Percentiles rank a stretch among this genome's conserved stretches.
These are phyloP conservation scores for Talaromyces amestolkiae DNA, from an alignment of 2,329 filamentous ascomycete genomes.

Conservation along the genomic window DNA sequence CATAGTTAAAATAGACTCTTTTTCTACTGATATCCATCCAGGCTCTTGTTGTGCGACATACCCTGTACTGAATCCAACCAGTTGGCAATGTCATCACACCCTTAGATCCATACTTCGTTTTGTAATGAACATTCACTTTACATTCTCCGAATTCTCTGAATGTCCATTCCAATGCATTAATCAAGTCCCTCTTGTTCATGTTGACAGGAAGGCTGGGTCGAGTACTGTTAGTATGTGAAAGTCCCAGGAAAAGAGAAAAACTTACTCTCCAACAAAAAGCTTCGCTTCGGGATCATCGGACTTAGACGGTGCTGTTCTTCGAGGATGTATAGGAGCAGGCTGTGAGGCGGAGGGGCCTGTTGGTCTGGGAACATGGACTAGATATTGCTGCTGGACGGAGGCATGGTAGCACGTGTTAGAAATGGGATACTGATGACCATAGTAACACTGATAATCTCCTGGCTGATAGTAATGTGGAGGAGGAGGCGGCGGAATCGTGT, in stretches of 20 bases:
- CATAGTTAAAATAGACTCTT: neutral
- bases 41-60: neutral
- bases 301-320: neutral
- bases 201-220: constrained; percentile 2
- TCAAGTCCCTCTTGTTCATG: neutral
- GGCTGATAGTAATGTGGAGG: neutral
- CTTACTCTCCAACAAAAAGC: constrained; percentile 17
- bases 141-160: neutral
- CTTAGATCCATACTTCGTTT: neutral
- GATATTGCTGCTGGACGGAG: neutral
- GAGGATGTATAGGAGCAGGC: neutral
- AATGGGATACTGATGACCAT: neutral
- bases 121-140: constrained; percentile 6
- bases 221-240: neutral
- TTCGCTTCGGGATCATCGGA: constrained; percentile 12
- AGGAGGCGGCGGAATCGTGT: neutral
- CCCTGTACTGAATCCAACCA: constrained; percentile 12
- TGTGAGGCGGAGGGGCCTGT: neutral
- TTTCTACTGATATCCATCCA: no score
- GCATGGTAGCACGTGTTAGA: neutral
- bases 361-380: no score
- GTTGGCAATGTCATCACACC: neutral
- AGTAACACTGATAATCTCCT: neutral
- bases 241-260: neutral
- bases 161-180: neutral